A percentile compares a stretch with the other conserved stretches of the same genome.
These are phyloP conservation scores for Globisporangium takayamanum DNA, from an alignment of 352 stramenopile species.

Conservation along the genomic window DNA sequence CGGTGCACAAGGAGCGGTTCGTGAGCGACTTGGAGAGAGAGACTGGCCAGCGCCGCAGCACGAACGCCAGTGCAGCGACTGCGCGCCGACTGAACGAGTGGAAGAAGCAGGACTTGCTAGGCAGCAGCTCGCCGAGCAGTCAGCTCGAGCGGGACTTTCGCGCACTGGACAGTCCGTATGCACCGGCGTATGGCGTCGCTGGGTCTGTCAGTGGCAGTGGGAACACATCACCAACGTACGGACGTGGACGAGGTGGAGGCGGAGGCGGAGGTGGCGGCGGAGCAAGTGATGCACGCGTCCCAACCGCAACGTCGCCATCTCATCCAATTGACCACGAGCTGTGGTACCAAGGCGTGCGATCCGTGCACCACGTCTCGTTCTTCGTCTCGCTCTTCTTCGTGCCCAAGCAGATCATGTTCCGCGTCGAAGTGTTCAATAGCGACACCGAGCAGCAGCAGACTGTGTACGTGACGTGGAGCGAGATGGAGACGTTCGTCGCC, in stretches of 20 bases:
- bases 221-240: conserved; percentile 12
- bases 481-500: conserved; percentile 50
- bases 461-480: conserved; percentile 55
- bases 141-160: conserved; percentile 50
- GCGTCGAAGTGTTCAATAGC: conserved; percentile 75
- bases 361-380: conserved; percentile 54
- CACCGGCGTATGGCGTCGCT: not conserved
- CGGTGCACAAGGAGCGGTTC: conserved; percentile 62
- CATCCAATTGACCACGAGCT: conserved; percentile 39
- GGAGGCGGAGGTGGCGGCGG: not conserved
- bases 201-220: not conserved
- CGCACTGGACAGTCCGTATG: conserved; percentile 15
- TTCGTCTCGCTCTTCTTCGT: conserved; percentile 72
- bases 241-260: not conserved
- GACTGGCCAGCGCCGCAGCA: conserved; percentile 51
- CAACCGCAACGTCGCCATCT: not conserved
- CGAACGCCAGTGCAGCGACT: conserved; percentile 4
- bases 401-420: conserved; percentile 54
- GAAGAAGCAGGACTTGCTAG: conserved; percentile 24
- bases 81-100: conserved; percentile 29
- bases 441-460: conserved; percentile 75
- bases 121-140: conserved; percentile 16
- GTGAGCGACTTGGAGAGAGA: conserved; percentile 66
- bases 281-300: not conserved
- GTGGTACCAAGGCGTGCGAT: conserved; percentile 66